These are phyloP conservation scores for Gossypium gossypioides DNA, from an alignment of 441 rosid species.

Conservation along the genomic window DNA sequence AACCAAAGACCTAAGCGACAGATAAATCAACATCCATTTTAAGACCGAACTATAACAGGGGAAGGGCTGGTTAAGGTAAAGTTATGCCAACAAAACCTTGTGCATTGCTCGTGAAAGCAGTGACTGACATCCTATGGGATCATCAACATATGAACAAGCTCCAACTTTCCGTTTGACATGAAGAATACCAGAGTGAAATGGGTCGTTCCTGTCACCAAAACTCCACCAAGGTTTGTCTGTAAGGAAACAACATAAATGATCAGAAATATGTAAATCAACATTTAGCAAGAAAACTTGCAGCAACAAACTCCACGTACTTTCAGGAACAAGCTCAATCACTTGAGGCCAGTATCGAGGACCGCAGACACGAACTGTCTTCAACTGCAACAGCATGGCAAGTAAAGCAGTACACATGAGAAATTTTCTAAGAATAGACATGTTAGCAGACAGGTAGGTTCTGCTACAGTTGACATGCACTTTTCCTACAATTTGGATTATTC, in stretches of 20 bases:
- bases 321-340: conserved; percentile 71
- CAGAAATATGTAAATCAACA: conserved; percentile 12
- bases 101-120: conserved; percentile 93
- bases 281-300: conserved; percentile 14
- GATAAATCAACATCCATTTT: neutral
- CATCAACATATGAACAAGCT: conserved; percentile 95
- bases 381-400: conserved; percentile 42
- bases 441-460: neutral
- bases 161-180: conserved; percentile 90
- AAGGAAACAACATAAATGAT: conserved; percentile 1
- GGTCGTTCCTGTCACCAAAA: conserved; percentile 60
- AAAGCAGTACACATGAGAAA: conserved; percentile 5
- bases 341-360: conserved; percentile 99
- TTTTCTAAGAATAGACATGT: conserved; percentile 14
- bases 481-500: neutral
- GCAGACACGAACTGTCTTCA: conserved; percentile 71
- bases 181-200: conserved; percentile 78
- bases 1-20: conserved; percentile 62
- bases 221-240: conserved; percentile 93
- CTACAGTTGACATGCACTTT: neutral
- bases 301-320: conserved; percentile 42
- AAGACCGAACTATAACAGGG: neutral
- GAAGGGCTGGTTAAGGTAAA: conserved; percentile 6
- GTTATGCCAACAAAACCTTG: conserved; percentile 44
- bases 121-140: conserved; percentile 89